Evolutionary conservation across 805 yeast genomes (phyloP), one percentile per base, ranked within the genome.

Genomic region (Saccharomycopsis sp.): DNA sequence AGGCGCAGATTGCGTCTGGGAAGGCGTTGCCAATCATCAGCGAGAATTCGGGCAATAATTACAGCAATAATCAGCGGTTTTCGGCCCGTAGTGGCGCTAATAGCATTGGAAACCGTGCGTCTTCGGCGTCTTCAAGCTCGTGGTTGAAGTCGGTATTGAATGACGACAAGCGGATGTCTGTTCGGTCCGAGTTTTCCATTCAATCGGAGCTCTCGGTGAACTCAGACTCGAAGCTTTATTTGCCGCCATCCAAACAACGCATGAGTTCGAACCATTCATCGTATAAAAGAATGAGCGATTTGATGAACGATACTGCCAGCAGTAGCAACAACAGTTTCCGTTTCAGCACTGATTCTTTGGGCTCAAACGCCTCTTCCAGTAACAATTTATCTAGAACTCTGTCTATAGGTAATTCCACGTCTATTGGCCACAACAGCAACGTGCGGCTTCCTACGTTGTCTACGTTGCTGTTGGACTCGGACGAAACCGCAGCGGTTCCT

Each of bases 111-210:
- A 52, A 52, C 12, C 38, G 54, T 9, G 41, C 9, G 14, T 52
- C 54, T 3, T 8, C 15, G 5, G n/a, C 54, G 17, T 52, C 54
- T 7, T 35, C 41, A 35, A 52, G 34, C 49, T 53, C 56, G 19
- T 53, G 56, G 56, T 41, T 53, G 19, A 34, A 47, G n/a, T 53
- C 56, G 2, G 56, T 53, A 5, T 24, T 53, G 19, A 58, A 54
- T 42, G 63, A 61, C 34, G 62, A 61, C 23, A 58, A 52, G 49
- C 38, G 63, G 25, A 57, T 58, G 58, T 54, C 58, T 20, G 44
- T 57, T 9, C 54, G 35, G 20, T 57, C 60, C 17, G 55, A 54
- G 23, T 56, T 59, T 47, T 53, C 56, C 14, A 52, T 59, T 17
- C 50, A 54, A 19, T 56, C 58, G 8, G 51, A 42, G 3, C 57